A percentile compares a stretch with the other conserved stretches of the same genome.
These are phyloP conservation scores for Athelia sp. DNA, from an alignment of 1,284 basidiomycete species.

Conservation along the genomic window DNA sequence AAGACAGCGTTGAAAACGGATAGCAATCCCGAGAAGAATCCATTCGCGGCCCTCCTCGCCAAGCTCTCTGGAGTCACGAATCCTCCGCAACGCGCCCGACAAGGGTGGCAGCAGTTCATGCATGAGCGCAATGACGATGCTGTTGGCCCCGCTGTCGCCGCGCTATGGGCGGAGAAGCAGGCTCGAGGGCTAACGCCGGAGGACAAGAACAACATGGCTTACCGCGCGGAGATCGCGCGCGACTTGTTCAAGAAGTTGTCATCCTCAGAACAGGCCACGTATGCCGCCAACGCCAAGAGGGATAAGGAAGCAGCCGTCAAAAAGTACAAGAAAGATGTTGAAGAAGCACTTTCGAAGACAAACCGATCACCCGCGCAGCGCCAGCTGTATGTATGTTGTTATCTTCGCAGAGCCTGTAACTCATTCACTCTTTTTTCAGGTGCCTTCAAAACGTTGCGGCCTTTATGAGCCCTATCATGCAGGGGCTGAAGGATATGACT, in stretches of 20 bases:
- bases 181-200: background rate
- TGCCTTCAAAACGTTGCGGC: background rate
- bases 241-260: conserved; percentile 3
- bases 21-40: conserved; percentile 3
- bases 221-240: conserved; percentile 3
- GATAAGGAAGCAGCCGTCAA: conserved; percentile 1
- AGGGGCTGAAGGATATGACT: background rate
- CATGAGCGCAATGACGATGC: background rate
- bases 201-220: conserved; percentile 4
- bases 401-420: too few species aligned
- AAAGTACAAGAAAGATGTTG: conserved; percentile 1
- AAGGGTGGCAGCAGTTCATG: conserved; percentile 3
- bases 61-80: conserved; percentile 1
- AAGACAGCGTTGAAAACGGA: background rate
- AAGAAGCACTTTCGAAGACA: background rate
- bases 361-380: conserved; percentile 8
- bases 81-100: conserved; percentile 4
- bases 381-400: conserved; percentile 5
- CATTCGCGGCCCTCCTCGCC: conserved; percentile 4
- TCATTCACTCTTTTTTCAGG: background rate
- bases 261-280: conserved; percentile 2
- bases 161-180: background rate
- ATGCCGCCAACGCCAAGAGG: conserved; percentile 5
- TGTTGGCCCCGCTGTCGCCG: background rate
- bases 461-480: background rate